Evolutionary conservation across 176 grass and related monocot species (phyloP).

Genomic region (Triticum monococcum): DNA sequence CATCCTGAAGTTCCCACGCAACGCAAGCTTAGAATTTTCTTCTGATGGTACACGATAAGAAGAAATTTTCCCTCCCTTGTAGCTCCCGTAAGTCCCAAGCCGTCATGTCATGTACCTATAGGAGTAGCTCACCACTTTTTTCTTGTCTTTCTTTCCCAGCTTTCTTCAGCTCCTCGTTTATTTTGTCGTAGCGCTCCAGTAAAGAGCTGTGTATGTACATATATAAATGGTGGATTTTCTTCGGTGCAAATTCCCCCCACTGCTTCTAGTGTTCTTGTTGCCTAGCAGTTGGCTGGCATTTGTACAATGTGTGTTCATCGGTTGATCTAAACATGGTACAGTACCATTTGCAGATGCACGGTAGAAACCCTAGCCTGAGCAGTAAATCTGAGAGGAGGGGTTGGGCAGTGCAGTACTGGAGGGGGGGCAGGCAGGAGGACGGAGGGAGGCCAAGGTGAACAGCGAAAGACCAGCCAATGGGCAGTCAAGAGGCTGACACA

Average conservation of each 20-base stretch:
- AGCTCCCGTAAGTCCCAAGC: conserved; percentile 45
- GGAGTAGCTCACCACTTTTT: conserved; percentile 42
- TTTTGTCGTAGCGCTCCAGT: conserved; percentile 28
- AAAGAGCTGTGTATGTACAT: conserved; percentile 72
- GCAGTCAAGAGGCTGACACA: conserved; percentile 73
- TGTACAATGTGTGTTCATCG: background rate
- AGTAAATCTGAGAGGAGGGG: conserved; percentile 29
- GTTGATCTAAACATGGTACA: background rate
- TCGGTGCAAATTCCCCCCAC: conserved; percentile 1
- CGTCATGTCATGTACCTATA: conserved; percentile 67
- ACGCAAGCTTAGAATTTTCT: conserved; percentile 45
- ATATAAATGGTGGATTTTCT: conserved; percentile 75
- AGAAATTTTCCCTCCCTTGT: conserved; percentile 45
- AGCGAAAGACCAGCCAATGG: conserved; percentile 62
- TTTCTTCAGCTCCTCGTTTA: conserved; percentile 30
- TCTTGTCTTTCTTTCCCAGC: conserved; percentile 25
- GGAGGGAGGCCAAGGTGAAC: conserved; percentile 55
- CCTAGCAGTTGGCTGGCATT: background rate
- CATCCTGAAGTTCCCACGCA: conserved; percentile 43
- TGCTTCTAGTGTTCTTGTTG: background rate
- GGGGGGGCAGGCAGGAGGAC: background rate
- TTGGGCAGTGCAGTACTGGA: background rate
- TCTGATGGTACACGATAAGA: conserved; percentile 50
- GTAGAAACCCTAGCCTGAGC: background rate
- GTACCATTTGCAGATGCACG: conserved; percentile 28